Evolutionary conservation across 257 asterid genomes (phyloP).

Genomic region (Petrea volubilis): DNA sequence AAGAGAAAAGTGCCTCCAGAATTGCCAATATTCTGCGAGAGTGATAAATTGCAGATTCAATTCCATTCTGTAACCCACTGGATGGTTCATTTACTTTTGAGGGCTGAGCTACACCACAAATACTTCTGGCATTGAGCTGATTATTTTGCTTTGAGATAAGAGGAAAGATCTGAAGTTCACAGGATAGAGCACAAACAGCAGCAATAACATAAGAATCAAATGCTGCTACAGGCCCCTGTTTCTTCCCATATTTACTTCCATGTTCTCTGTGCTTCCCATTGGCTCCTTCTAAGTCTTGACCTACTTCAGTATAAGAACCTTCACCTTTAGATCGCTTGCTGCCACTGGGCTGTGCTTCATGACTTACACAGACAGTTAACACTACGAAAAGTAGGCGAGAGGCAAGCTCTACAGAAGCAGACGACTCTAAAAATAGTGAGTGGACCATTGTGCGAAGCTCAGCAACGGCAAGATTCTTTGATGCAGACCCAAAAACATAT

Average conservation of each 20-base stretch:
- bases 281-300: slow-evolving; percentile 36
- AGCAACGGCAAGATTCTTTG: slow-evolving; percentile 73
- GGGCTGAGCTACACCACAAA: slow-evolving; percentile 33
- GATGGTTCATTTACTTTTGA: slow-evolving; percentile 41
- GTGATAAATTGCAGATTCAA: slow-evolving; percentile 64
- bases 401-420: slow-evolving; percentile 78
- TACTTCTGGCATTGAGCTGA: slow-evolving; percentile 30
- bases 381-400: slow-evolving; percentile 85
- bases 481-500: slow-evolving; percentile 61
- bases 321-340: slow-evolving; percentile 58
- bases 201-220: slow-evolving; percentile 90
- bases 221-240: slow-evolving; percentile 75
- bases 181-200: slow-evolving; percentile 88
- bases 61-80: slow-evolving; percentile 48
- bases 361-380: slow-evolving; percentile 75
- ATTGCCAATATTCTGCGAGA: slow-evolving; percentile 68
- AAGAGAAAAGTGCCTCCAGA: slow-evolving; percentile 83
- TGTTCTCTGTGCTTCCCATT: slow-evolving; percentile 38
- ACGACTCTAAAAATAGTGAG: slow-evolving; percentile 74
- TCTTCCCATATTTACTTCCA: slow-evolving; percentile 39
- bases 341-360: slow-evolving; percentile 69
- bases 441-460: slow-evolving; percentile 89
- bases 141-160: slow-evolving; percentile 47
- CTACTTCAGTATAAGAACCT: slow-evolving; percentile 37
- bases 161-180: slow-evolving; percentile 78